Conservation (phyloP, 345 rosid genomes). For the Hirschfeldia incana region DNA sequence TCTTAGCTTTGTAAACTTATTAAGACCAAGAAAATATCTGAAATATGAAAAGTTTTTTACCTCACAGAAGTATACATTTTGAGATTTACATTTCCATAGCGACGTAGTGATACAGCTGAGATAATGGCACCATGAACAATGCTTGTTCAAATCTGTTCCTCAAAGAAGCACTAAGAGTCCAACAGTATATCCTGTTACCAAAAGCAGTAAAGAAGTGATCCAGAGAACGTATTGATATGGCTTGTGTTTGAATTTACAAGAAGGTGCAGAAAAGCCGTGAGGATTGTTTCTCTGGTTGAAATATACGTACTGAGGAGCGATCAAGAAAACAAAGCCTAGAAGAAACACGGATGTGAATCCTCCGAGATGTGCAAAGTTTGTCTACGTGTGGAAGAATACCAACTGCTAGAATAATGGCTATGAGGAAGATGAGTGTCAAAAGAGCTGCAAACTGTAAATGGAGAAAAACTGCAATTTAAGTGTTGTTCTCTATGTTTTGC, state of each 20-base stretch:
- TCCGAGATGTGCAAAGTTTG: slow-evolving; percentile 95
- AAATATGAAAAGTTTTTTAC: slow-evolving; percentile 35
- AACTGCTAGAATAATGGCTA: slow-evolving; percentile 63
- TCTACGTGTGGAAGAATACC: slow-evolving; percentile 95
- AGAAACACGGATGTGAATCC: slow-evolving; percentile 88
- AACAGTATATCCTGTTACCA: slow-evolving; percentile 57
- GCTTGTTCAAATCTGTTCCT: slow-evolving; percentile 64
- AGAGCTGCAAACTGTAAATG: slow-evolving; percentile 75
- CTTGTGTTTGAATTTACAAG: slow-evolving; percentile 65
- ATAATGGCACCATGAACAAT: slow-evolving; percentile 89
- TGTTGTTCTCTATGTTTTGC: too few relatives aligned
- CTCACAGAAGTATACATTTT: slow-evolving; percentile 51
- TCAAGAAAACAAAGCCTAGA: slow-evolving; percentile 80
- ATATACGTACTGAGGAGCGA: slow-evolving; percentile 90
- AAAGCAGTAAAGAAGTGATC: slow-evolving; percentile 51
- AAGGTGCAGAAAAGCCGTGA: slow-evolving; percentile 40
- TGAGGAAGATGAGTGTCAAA: slow-evolving; percentile 73
- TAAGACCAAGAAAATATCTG: not conserved
- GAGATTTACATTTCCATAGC: slow-evolving; percentile 70
- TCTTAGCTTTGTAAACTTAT: slow-evolving; percentile 4
- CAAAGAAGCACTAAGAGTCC: slow-evolving; percentile 65
- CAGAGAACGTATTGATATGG: slow-evolving; percentile 71
- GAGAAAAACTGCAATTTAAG: slow-evolving; percentile 6
- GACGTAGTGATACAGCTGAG: slow-evolving; percentile 85
- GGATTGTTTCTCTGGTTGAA: slow-evolving; percentile 54